These are phyloP conservation scores for Purpureocillium lavendulum DNA, from an alignment of 2,329 filamentous ascomycete genomes.

Conservation along the genomic window DNA sequence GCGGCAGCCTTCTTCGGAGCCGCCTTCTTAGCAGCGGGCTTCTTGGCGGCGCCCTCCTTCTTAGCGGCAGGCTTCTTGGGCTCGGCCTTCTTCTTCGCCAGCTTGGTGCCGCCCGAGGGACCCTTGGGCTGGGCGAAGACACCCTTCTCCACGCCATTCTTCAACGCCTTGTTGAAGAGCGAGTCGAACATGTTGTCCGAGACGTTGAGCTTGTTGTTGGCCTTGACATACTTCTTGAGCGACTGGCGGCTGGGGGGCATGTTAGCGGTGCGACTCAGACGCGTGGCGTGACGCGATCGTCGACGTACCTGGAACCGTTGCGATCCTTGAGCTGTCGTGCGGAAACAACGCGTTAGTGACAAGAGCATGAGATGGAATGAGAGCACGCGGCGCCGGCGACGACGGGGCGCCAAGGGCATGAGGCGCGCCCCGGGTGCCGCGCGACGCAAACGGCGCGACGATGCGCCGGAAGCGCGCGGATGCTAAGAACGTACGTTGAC, in stretches of 20 bases:
- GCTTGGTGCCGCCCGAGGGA: slow-evolving; percentile 84
- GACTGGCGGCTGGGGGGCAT: slow-evolving; percentile 40
- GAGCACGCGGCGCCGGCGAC: not conserved
- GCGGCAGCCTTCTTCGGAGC: slow-evolving; percentile 22
- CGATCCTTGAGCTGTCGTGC: slow-evolving; percentile 49
- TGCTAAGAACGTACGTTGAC: slow-evolving; percentile 41
- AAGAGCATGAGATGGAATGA: not conserved
- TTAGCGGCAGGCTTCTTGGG: slow-evolving; percentile 27
- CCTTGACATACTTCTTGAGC: slow-evolving; percentile 53
- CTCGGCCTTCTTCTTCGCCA: slow-evolving; percentile 64
- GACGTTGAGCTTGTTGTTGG: slow-evolving; percentile 41
- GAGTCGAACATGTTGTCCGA: slow-evolving; percentile 53
- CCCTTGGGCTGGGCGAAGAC: slow-evolving; percentile 88
- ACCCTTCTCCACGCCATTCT: slow-evolving; percentile 76
- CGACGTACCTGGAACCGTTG: slow-evolving; percentile 41
- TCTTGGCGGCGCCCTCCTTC: slow-evolving; percentile 23
- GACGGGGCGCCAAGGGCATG: not conserved
- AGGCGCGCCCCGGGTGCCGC: too few species aligned
- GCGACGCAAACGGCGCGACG: slow-evolving; percentile 1
- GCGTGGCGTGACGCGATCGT: not conserved
- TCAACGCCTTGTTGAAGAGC: slow-evolving; percentile 81
- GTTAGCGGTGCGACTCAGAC: slow-evolving; percentile 7
- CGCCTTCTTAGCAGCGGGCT: slow-evolving; percentile 22
- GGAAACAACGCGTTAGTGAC: slow-evolving; percentile 28
- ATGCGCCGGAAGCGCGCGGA: slow-evolving; percentile 29